Base-by-base conservation (phyloP, 2,329 filamentous ascomycete genomes). In the Colletotrichum orbiculare region DNA sequence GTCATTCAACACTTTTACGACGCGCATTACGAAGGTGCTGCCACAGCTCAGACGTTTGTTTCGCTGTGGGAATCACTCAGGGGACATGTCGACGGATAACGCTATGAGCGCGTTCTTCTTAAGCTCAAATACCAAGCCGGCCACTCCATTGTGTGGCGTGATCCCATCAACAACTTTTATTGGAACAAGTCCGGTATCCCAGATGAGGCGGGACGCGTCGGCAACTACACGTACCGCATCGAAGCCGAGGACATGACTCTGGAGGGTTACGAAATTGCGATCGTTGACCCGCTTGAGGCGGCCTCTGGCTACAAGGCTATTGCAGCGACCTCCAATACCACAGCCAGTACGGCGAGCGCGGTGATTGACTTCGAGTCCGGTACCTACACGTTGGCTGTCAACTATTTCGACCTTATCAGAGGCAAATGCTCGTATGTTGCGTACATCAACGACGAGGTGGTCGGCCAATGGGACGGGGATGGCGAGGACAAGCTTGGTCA, bases 111-210 rank as follows among this genome's bases (percentile, higher is more conserved):
- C 50, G 81, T 86, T 39, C 77, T 86, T 1, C 87, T 84, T 75
- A 83, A 86, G 2, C 82, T 90, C 10, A 77, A 77, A 2, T 92
- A 87, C 73, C 90, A 92, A 74, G 87, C 90, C 0, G 90, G 89
- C 0, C 90, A 92, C 74, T 82, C 88, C 0, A 81, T 92, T 15
- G 86, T 91, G 13, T 93, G 90, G 90, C 82, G 90, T 12, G 90
- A 92, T 71, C 82, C 87, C 1, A 86, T 92, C 76, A 86, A 79
- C 70, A 79, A 86, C 60, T 92, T 89, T 76, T 92, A 90, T 75
- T 70, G 80, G 72, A 88, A 86, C 72, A 75, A 87, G 42, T 89
- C 87, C 0, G 79, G 82, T 2, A 90, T 92, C 47, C 73, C 84
- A 0, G 90, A 92, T 68, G 77, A 82, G 17, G 69, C 69, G 0